phyloP scores from a whole-genome alignment of 257 asterid species.

The Phtheirospermum japonicum region DNA sequence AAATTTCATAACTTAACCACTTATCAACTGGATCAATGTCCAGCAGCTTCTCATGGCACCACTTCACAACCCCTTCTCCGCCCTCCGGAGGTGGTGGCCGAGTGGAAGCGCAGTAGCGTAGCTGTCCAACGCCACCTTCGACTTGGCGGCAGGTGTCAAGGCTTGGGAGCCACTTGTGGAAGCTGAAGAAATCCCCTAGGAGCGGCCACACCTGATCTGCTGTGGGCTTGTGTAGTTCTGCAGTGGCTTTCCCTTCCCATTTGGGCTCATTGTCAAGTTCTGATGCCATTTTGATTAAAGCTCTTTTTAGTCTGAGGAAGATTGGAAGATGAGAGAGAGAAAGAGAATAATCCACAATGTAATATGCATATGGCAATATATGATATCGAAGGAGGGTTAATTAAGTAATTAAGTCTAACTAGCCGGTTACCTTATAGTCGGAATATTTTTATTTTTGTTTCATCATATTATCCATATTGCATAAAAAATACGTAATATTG shows the following conservation, averaged over 20 bases:
- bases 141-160: conserved; percentile 54
- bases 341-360: neutral
- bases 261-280: conserved; percentile 29
- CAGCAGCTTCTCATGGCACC: conserved; percentile 63
- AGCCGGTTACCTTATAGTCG: too few relatives aligned
- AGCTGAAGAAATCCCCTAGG: conserved; percentile 59
- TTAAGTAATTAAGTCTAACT: conserved; percentile 1
- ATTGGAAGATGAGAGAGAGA: neutral
- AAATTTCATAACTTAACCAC: conserved; percentile 44
- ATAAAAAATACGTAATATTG: too few relatives aligned
- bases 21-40: conserved; percentile 34
- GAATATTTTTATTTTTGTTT: too few relatives aligned
- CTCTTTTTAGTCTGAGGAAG: neutral
- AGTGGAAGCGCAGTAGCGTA: conserved; percentile 60
- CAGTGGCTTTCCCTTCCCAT: conserved; percentile 65
- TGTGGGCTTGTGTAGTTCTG: conserved; percentile 36
- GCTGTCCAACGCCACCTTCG: conserved; percentile 34
- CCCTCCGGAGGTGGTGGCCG: too few relatives aligned
- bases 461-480: too few relatives aligned
- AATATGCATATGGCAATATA: neutral
- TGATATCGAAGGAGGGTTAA: neutral
- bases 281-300: conserved; percentile 36
- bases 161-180: conserved; percentile 58
- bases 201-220: conserved; percentile 56
- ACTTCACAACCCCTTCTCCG: conserved; percentile 30